phyloP scores from a whole-genome alignment of 345 rosid species.

The Atalantia buxifolia region DNA sequence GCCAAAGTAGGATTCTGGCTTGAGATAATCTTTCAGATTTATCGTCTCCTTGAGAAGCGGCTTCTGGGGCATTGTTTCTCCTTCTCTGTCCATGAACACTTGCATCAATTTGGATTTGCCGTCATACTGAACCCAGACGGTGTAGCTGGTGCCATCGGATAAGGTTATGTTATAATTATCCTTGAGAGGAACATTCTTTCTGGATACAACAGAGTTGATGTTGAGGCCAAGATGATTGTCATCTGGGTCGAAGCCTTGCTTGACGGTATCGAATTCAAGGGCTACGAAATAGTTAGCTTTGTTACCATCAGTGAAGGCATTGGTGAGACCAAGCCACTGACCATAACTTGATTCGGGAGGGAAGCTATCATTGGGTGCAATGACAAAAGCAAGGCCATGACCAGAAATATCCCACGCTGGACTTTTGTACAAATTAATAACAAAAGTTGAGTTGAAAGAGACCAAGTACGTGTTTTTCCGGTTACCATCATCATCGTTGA shows the following conservation, averaged over 20 bases:
- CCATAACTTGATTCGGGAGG: constrained; percentile 29
- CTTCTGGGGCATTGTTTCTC: neutral
- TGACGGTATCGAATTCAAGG: constrained; percentile 46
- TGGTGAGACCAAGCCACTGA: constrained; percentile 40
- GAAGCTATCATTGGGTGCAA: constrained; percentile 27
- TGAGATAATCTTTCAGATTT: constrained; percentile 24
- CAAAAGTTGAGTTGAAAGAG: constrained; percentile 34
- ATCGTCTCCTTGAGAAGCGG: constrained; percentile 27
- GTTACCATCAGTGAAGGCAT: constrained; percentile 22
- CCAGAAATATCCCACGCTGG: constrained; percentile 16
- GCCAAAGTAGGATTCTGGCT: constrained; percentile 39
- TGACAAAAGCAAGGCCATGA: constrained; percentile 35
- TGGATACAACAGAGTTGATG: constrained; percentile 37
- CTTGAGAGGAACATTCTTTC: constrained; percentile 14
- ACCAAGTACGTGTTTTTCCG: neutral
- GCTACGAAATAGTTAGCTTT: constrained; percentile 30
- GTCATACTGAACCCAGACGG: constrained; percentile 39
- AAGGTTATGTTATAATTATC: constrained; percentile 20
- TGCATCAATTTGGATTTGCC: constrained; percentile 22
- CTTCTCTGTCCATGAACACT: constrained; percentile 31
- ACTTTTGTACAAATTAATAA: constrained; percentile 22
- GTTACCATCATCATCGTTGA: constrained; percentile 4
- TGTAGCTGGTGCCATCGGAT: neutral
- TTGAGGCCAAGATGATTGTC: constrained; percentile 51
- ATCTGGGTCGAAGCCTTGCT: constrained; percentile 45